Conservation (phyloP, 352 stramenopile species). For the Globisporangium canariense region DNA sequence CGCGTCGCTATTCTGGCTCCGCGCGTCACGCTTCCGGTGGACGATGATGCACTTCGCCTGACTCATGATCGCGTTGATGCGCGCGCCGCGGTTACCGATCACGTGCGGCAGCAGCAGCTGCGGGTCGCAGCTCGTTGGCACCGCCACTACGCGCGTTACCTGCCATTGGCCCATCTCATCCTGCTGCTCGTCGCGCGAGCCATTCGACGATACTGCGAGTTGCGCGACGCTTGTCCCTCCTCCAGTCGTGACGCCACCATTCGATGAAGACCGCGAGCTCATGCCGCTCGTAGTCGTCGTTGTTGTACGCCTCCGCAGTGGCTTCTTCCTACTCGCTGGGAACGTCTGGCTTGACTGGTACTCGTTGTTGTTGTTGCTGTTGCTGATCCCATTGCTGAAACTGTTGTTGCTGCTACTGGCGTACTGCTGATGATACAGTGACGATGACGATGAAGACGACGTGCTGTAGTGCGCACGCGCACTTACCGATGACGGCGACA, state of each 20-base stretch:
- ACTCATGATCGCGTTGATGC: conserved; percentile 59
- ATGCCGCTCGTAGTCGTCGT: not conserved
- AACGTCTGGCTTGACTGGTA: not conserved
- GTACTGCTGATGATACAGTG: conserved; percentile 3
- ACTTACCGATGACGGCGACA: not conserved
- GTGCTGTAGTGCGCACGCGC: conserved; percentile 1
- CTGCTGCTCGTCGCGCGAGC: conserved; percentile 3
- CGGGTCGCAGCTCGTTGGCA: conserved; percentile 44
- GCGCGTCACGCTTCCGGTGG: conserved; percentile 24
- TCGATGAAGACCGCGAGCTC: not conserved
- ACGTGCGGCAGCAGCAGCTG: conserved; percentile 42
- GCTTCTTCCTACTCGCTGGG: conserved; percentile 11
- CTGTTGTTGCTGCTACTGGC: not conserved
- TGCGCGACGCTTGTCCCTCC: not conserved
- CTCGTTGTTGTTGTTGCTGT: conserved; percentile 4
- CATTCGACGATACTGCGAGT: not conserved
- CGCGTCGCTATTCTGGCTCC: not conserved
- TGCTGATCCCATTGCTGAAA: not conserved
- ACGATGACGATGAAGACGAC: not conserved
- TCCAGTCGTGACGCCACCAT: not conserved
- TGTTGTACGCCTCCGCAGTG: conserved; percentile 9
- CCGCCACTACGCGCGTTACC: conserved; percentile 28
- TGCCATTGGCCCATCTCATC: conserved; percentile 14
- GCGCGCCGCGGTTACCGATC: conserved; percentile 40
- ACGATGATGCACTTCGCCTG: conserved; percentile 53